A percentile compares a stretch with the other conserved stretches of the same genome.
These are phyloP conservation scores for Lachnellula hyalina DNA, from an alignment of 2,329 filamentous ascomycete genomes.

Conservation along the genomic window DNA sequence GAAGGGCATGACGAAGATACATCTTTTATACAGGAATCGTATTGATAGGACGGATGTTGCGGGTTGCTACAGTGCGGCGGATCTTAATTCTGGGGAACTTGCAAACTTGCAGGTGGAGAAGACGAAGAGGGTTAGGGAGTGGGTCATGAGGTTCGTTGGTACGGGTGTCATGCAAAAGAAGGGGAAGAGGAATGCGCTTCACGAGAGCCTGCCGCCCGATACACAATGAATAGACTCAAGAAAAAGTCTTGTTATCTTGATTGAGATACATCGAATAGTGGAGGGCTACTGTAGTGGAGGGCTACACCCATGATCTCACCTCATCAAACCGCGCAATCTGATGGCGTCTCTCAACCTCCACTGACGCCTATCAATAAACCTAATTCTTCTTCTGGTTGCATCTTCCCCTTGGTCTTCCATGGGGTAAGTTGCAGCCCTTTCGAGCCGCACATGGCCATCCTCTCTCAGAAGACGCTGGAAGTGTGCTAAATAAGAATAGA, in stretches of 20 bases:
- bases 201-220: constrained; percentile 12
- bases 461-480: no score
- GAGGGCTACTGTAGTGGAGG: not conserved
- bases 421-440: not conserved
- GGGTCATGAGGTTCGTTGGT: constrained; percentile 68
- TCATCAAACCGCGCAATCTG: not conserved
- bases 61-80: constrained; percentile 52
- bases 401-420: not conserved
- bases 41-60: constrained; percentile 46
- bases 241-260: not conserved
- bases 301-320: not conserved
- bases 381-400: not conserved
- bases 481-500: no score
- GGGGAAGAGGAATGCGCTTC: not conserved
- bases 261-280: not conserved
- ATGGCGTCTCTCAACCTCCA: no score
- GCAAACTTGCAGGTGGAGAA: constrained; percentile 53
- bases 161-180: constrained; percentile 5
- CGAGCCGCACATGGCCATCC: not conserved
- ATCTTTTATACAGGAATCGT: constrained; percentile 56
- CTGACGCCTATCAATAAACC: not conserved
- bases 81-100: constrained; percentile 33
- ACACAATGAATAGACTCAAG: constrained; percentile 7
- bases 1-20: constrained; percentile 62
- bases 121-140: constrained; percentile 63